Evolutionary conservation across 2,329 filamentous ascomycete species (phyloP).

Genomic region (Colletotrichum sp.): DNA sequence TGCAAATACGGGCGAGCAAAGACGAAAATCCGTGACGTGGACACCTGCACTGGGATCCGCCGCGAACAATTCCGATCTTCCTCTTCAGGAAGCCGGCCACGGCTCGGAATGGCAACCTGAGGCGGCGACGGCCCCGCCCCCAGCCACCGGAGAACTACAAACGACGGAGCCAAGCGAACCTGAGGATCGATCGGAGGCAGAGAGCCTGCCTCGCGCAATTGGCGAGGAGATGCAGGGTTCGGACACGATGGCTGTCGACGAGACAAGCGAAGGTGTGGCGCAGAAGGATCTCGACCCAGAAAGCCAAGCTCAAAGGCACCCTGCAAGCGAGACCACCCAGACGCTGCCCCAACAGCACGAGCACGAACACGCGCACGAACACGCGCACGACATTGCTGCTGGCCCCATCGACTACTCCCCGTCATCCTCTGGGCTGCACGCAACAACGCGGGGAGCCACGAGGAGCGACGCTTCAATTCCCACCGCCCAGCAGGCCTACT

Average conservation of each 20-base stretch:
- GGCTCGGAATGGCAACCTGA: not conserved
- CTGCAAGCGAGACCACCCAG: not conserved
- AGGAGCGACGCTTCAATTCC: not conserved
- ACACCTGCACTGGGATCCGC: slow-evolving; percentile 6
- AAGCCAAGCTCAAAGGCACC: not conserved
- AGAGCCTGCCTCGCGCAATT: not conserved
- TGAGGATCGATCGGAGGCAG: not conserved
- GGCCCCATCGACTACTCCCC: not conserved
- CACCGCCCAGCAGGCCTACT: not conserved
- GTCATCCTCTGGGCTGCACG: slow-evolving; percentile 8
- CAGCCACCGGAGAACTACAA: not conserved
- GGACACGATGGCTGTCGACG: not conserved
- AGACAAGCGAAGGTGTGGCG: not conserved
- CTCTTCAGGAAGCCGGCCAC: not conserved
- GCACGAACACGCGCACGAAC: not conserved
- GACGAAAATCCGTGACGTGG: slow-evolving; percentile 19
- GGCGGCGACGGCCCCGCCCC: not conserved
- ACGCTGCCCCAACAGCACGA: not conserved
- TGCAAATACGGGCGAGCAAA: slow-evolving; percentile 4
- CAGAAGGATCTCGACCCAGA: slow-evolving; percentile 6
- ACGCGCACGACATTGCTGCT: not conserved
- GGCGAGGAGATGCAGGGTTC: not conserved
- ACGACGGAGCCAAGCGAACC: not conserved
- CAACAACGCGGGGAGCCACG: not conserved
- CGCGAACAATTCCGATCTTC: not conserved